Base-by-base conservation (phyloP, 306 rosid genomes). In the Medicago ruthenica region DNA sequence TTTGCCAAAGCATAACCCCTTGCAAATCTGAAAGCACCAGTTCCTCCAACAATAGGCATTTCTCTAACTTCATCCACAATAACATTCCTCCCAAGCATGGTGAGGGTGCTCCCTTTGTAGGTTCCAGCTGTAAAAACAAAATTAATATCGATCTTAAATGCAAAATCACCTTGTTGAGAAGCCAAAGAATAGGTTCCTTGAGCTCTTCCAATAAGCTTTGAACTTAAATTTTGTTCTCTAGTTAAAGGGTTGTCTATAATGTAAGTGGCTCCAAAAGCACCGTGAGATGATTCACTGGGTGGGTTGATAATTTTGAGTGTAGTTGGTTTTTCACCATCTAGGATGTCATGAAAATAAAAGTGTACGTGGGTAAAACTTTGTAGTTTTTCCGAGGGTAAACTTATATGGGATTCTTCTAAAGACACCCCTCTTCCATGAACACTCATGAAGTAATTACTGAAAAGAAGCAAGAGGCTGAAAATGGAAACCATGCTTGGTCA, bases 271-370 rank as follows among this genome's bases (percentile, higher is more conserved):
- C 88, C 83, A 61, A 81, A 86, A 8, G 67, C 68, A 16, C 51
- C 27, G 44, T 39, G 27, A 1, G 80, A 41, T 12, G 60, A 3
- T 54, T 10, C 68, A 22, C 34, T n/a, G 5, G 85, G 82, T 16
- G 84, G 76, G 1, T 5, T 8, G 14, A 83, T 9, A 9, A 85
- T 70, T 47, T 44, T 48, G 1, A 81, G 42, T 1, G 80, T 15
- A 10, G 80, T 51, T 39, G 66, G 48, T 44, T 73, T 57, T 20
- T 63, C 48, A 12, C 85, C 74, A 2, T 47, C 50, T 7, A 64
- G 22, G 75, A 67, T 81, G 74, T 88, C 85, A 58, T 88, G 92
- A 71, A 79, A 88, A 63, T 79, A 88, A 68, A 81, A 88, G 71
- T 81, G 86, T 16, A 86, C 51, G 65, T 41, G 76, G 64, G 76